Percentiles rank a stretch among this genome's conserved stretches.
phyloP scores from a whole-genome alignment of 441 rosid genomes.

The Pelargonium exstipulatum region DNA sequence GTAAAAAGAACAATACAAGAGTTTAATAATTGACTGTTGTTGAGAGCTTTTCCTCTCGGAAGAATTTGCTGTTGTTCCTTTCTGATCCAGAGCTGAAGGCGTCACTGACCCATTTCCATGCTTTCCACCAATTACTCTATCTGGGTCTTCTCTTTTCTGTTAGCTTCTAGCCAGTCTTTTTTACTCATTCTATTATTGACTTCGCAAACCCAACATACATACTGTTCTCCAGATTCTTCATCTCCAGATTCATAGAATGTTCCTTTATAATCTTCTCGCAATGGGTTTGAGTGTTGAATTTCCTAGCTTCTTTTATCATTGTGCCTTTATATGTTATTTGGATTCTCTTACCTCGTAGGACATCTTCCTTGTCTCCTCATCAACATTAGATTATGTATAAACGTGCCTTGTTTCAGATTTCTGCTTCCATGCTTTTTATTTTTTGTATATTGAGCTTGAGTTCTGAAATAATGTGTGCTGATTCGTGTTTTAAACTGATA shows the following conservation, averaged over 20 bases:
- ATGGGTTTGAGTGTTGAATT: slow-evolving; percentile 13
- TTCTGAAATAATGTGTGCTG: slow-evolving; percentile 15
- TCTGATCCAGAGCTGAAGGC: slow-evolving; percentile 19
- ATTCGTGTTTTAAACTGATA: slow-evolving; percentile 5
- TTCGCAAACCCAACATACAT: neutral
- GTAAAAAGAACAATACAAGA: slow-evolving; percentile 55
- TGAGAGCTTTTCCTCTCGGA: slow-evolving; percentile 32
- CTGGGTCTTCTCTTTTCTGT: neutral
- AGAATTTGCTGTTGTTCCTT: slow-evolving; percentile 28
- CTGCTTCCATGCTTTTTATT: slow-evolving; percentile 12
- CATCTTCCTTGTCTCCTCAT: neutral
- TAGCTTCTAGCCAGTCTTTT: neutral
- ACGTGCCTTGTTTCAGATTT: neutral
- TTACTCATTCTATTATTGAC: neutral
- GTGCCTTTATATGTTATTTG: neutral
- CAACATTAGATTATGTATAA: neutral
- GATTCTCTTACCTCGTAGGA: neutral
- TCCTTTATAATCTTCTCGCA: slow-evolving; percentile 22
- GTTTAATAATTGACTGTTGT: slow-evolving; percentile 46
- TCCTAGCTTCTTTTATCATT: slow-evolving; percentile 8
- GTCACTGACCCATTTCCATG: slow-evolving; percentile 11
- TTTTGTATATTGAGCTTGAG: slow-evolving; percentile 10
- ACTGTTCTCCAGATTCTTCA: slow-evolving; percentile 17
- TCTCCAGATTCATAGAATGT: slow-evolving; percentile 14
- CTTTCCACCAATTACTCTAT: slow-evolving; percentile 5